Evolutionary conservation across 805 yeast species (phyloP).

Genomic region (Saccharomycopsis selenospora): DNA sequence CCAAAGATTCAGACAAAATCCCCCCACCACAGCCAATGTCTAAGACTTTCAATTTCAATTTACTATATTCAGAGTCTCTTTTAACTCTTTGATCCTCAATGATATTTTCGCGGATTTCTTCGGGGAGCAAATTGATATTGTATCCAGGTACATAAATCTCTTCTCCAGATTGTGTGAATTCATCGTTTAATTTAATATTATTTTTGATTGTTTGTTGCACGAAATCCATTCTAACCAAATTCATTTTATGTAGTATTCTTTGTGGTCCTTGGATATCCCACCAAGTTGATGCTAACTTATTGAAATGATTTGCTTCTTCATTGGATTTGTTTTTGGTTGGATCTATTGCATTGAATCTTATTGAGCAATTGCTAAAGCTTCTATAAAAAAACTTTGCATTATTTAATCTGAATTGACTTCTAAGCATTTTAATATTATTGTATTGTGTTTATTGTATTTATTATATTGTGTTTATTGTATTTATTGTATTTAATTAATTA

Average conservation of each 20-base stretch:
- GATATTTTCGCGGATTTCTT: slow-evolving; percentile 41
- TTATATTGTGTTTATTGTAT: too few relatives aligned
- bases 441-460: too few relatives aligned
- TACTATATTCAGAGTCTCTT: slow-evolving; percentile 32
- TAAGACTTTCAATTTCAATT: slow-evolving; percentile 45
- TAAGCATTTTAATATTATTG: too few relatives aligned
- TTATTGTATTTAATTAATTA: too few relatives aligned
- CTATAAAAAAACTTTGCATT: too few relatives aligned
- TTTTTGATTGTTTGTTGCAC: slow-evolving; percentile 52
- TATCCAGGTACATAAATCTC: slow-evolving; percentile 73
- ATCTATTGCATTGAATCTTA: too few relatives aligned
- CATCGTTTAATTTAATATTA: slow-evolving; percentile 38
- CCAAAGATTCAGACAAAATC: slow-evolving; percentile 77
- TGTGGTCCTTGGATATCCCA: slow-evolving; percentile 96
- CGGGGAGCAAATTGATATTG: slow-evolving; percentile 59
- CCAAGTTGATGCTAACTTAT: slow-evolving; percentile 79
- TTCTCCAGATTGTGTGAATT: slow-evolving; percentile 30
- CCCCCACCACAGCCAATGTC: slow-evolving; percentile 99
- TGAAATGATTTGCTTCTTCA: not conserved
- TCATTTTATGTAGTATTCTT: slow-evolving; percentile 91
- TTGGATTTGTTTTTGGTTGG: not conserved
- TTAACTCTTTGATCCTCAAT: slow-evolving; percentile 42
- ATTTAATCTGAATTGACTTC: too few relatives aligned
- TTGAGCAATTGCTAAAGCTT: too few relatives aligned
- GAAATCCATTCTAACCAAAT: slow-evolving; percentile 81